Base-by-base conservation (phyloP, 2,329 filamentous ascomycete genomes). In the Beauveria medogensis region DNA sequence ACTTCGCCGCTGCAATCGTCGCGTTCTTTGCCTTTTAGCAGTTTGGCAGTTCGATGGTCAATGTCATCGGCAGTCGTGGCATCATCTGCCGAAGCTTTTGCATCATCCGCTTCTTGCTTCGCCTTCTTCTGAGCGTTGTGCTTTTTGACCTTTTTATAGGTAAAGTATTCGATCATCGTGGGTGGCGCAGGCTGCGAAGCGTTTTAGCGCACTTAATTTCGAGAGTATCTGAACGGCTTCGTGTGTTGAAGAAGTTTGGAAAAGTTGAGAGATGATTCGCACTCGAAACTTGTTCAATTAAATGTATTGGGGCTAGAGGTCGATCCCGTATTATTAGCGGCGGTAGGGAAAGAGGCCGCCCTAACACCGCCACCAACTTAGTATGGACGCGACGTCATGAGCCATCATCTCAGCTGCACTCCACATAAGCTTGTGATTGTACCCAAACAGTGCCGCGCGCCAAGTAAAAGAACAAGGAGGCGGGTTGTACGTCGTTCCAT, bases 81-180 rank as follows among this genome's bases (percentile, higher is more conserved):
- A 47, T 61, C 59, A 22, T 64, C 62, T 14, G 66, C 66, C 44
- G 64, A 63, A 57, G 69, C 63, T 28, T 68, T 64, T 30, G 64
- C 67, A 14, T 66, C 66, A 14, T 66, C 65, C 10, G 63, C 64
- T 8, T 70, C 64, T 24, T 70, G 66, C 51, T 70, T 67, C 30
- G 70, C 71, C 18, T 72, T 73, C 63, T 83, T 81, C 62, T 83
- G 77, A 2, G 75, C 78, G 66, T 77, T 79, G 69, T 81, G 74
- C 72, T 86, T 84, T 74, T 86, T 87, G 68, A 79, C 74, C 70
- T 86, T 87, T 70, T 82, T 86, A 75, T 80, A 82, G 41, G 78
- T 74, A 65, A 87, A 81, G 71, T 84, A 87, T 71, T 87, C 83
- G 63, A 87, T 69, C 85, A 88, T 88, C 54, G 64, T 75, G 68